Base-by-base conservation (phyloP, 2,329 filamentous ascomycete species). In the Talaromyces sp. region DNA sequence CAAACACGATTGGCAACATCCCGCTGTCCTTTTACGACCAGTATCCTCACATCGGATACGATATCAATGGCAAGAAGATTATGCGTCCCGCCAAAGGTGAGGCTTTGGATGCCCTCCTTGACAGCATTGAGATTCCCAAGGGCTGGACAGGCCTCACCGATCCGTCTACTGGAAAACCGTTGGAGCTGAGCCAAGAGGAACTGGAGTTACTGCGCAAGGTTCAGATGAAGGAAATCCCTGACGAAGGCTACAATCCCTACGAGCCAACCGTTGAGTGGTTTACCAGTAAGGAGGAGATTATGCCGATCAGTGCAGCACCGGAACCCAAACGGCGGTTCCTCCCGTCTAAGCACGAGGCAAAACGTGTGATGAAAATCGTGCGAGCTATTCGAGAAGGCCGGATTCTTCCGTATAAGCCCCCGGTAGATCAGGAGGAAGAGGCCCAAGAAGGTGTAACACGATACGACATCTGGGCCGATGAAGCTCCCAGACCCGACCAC, bases 51-150 rank as follows among this genome's bases (percentile, higher is more conserved):
- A 97, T 99, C 73, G 95, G 95, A 63, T 99, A 99, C 78, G 91
- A 97, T 70, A 98, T 99, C 80, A 96, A 99, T 76, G 95, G 95
- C 76, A 97, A 96, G 84, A 96, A 91, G 77, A 96, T 99, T 66
- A 91, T 96, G 88, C 89, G 95, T 58, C 95, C 95, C 6, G 95
- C 96, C 4, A 94, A 92, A 68, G 94, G 94, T 58, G 90, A 96
- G 74, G 95, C 95, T 40, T 81, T 99, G 34, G 95, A 99, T 81
- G 92, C 92, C 12, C 83, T 99, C 51, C 83, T 99, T 9, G 94
- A 99, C 70, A 97, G 91, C 77, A 99, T 99, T 70, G 95, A 99
- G 72, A 83, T 99, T 40, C 95, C 95, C 14, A 92, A 96, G 82
- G 95, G 94, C 66, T 99, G 93, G 92, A 99, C 95, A 59, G 95